Conservation (phyloP, 805 yeast genomes). For the Wickerhamiella occidentalis region DNA sequence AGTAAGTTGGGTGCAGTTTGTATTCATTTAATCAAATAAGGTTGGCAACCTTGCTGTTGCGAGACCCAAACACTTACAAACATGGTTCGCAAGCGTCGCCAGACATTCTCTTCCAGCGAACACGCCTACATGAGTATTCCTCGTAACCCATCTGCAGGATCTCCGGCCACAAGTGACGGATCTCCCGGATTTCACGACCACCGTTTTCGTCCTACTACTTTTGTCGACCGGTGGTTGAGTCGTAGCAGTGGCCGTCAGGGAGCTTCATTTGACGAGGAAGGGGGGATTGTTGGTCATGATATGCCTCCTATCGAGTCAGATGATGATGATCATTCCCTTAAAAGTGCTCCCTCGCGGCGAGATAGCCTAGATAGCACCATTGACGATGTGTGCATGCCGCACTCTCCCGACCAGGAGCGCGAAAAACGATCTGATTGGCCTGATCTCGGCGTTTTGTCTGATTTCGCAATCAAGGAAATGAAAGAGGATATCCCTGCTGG, state of each 20-base stretch:
- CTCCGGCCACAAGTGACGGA: constrained; percentile 2
- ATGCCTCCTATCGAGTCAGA: constrained; percentile 6
- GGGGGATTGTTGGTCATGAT: constrained; percentile 1
- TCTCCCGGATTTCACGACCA: constrained; percentile 2
- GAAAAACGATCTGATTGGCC: constrained; percentile 52
- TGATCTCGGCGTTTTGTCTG: constrained; percentile 60
- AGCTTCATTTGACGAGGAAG: constrained; percentile 12
- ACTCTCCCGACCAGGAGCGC: constrained; percentile 27
- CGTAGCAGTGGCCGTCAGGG: constrained; percentile 15
- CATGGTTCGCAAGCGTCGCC: constrained; percentile 10
- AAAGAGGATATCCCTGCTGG: constrained; percentile 30
- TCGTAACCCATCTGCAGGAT: background rate
- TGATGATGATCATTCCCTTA: constrained; percentile 2
- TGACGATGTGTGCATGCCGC: constrained; percentile 89
- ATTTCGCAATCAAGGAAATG: constrained; percentile 61
- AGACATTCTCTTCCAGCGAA: constrained; percentile 8
- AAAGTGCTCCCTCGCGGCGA: constrained; percentile 37
- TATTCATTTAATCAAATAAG: background rate
- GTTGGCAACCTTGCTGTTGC: background rate
- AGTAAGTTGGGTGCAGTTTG: too few species aligned
- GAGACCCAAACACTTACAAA: background rate
- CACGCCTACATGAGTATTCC: constrained; percentile 7
- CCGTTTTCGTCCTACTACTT: constrained; percentile 10
- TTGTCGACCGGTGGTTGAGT: constrained; percentile 23
- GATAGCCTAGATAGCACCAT: constrained; percentile 54